Percentiles rank a stretch among this genome's conserved stretches.
Conservation (phyloP, 2,329 filamentous ascomycete genomes). For the Trichoderma sp. region DNA sequence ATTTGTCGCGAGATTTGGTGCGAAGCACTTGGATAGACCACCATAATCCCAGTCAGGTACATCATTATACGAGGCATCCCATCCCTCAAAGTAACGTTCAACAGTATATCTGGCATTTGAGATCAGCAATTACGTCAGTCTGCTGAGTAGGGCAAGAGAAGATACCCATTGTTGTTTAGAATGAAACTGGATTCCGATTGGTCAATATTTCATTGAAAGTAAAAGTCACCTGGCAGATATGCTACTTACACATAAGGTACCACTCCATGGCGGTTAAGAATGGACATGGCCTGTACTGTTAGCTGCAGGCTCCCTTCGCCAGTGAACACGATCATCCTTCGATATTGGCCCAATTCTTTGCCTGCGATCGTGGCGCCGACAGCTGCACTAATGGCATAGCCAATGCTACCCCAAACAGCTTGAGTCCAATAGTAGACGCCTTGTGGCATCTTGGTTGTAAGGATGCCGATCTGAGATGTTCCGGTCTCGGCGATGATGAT, state of each 20-base stretch:
- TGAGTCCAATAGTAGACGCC: slow-evolving; percentile 23
- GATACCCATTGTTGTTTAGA: neutral
- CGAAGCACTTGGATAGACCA: neutral
- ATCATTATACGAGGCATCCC: slow-evolving; percentile 71
- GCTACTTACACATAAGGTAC: neutral
- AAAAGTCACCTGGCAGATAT: neutral
- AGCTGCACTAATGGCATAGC: slow-evolving; percentile 24
- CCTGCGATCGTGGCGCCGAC: slow-evolving; percentile 24
- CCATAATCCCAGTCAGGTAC: slow-evolving; percentile 41
- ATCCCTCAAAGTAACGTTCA: slow-evolving; percentile 75
- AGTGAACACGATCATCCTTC: slow-evolving; percentile 24
- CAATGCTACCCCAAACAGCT: slow-evolving; percentile 26
- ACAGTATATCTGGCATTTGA: slow-evolving; percentile 58
- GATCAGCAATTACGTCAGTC: neutral
- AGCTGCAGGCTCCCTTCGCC: slow-evolving; percentile 27
- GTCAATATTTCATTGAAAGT: neutral
- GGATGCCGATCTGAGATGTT: slow-evolving; percentile 23
- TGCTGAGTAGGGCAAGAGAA: neutral
- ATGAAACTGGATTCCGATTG: neutral
- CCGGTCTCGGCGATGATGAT: slow-evolving; percentile 25
- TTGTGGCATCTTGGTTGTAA: slow-evolving; percentile 16
- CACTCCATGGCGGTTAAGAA: neutral
- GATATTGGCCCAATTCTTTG: slow-evolving; percentile 21
- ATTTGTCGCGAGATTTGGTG: neutral
- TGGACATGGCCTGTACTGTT: slow-evolving; percentile 1